These are phyloP conservation scores for Raffaelea arxii DNA, from an alignment of 2,329 filamentous ascomycete genomes.

Conservation along the genomic window DNA sequence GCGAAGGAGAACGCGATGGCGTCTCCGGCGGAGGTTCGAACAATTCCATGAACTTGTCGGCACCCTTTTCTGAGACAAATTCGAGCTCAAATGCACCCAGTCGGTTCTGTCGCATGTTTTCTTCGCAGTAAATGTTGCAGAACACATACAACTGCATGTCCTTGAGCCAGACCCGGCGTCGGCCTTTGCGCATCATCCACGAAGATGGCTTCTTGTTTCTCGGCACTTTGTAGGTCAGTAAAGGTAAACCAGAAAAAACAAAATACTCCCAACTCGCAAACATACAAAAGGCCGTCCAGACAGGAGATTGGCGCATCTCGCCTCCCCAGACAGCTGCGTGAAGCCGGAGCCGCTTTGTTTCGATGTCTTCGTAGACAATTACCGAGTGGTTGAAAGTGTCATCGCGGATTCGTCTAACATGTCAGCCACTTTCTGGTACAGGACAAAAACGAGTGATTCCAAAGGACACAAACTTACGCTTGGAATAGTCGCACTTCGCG, in stretches of 20 bases:
- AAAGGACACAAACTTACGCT: slow-evolving; percentile 38
- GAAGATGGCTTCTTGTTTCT: too few relatives aligned
- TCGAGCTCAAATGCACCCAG: slow-evolving; percentile 40
- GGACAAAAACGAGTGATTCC: neutral
- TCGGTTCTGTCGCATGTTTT: slow-evolving; percentile 38
- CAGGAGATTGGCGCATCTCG: slow-evolving; percentile 41
- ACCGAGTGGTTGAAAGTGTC: slow-evolving; percentile 44
- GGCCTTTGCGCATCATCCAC: slow-evolving; percentile 42
- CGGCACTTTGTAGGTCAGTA: neutral
- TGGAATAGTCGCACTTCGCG: slow-evolving; percentile 45
- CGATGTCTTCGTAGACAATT: slow-evolving; percentile 41
- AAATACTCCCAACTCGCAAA: neutral
- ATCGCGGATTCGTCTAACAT: slow-evolving; percentile 43
- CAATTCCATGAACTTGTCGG: slow-evolving; percentile 30
- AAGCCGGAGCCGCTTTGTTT: slow-evolving; percentile 39
- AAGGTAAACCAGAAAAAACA: neutral
- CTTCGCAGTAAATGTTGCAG: slow-evolving; percentile 43
- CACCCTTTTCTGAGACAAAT: slow-evolving; percentile 34
- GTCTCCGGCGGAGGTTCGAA: slow-evolving; percentile 20
- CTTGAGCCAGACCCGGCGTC: slow-evolving; percentile 38
- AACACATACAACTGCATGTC: slow-evolving; percentile 51
- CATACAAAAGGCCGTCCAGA: slow-evolving; percentile 56
- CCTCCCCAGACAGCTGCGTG: slow-evolving; percentile 48
- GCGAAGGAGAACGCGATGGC: slow-evolving; percentile 1
- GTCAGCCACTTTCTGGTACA: neutral